Conservation (phyloP, 441 rosid genomes). For the Aquilaria agallochum region DNA sequence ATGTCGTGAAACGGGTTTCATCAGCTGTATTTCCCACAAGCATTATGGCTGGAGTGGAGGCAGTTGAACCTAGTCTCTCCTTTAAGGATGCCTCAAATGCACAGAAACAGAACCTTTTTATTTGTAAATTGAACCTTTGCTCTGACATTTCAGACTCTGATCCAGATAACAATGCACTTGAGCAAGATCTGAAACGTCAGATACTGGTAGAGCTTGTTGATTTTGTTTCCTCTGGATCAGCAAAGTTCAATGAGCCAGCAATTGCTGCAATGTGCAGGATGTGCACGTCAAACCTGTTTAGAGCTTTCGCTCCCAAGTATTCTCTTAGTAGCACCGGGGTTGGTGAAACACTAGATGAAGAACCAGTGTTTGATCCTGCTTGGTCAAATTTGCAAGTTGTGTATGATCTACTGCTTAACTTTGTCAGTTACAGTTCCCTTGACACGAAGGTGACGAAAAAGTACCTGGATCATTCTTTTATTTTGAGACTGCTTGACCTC, state of each 20-base stretch:
- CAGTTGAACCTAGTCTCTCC: slow-evolving; percentile 65
- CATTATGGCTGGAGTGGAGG: slow-evolving; percentile 63
- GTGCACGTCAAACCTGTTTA: slow-evolving; percentile 56
- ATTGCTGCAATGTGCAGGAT: slow-evolving; percentile 58
- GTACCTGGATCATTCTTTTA: slow-evolving; percentile 53
- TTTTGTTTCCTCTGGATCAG: slow-evolving; percentile 61
- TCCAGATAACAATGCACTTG: slow-evolving; percentile 38
- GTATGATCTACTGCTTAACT: slow-evolving; percentile 59
- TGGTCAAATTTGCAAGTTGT: slow-evolving; percentile 73
- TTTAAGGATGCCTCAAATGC: slow-evolving; percentile 67
- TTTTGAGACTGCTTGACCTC: slow-evolving; percentile 60
- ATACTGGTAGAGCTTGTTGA: slow-evolving; percentile 55
- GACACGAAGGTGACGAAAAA: slow-evolving; percentile 68
- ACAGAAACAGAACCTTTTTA: slow-evolving; percentile 65
- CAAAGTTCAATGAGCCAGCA: slow-evolving; percentile 58
- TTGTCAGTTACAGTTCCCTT: slow-evolving; percentile 41
- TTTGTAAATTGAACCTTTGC: slow-evolving; percentile 67
- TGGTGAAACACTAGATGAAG: slow-evolving; percentile 63
- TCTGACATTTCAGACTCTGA: slow-evolving; percentile 51
- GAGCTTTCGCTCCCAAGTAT: slow-evolving; percentile 66
- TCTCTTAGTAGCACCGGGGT: slow-evolving; percentile 36
- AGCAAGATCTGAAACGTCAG: slow-evolving; percentile 56
- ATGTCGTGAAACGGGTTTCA: slow-evolving; percentile 79
- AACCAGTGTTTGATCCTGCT: slow-evolving; percentile 72
- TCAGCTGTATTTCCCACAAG: slow-evolving; percentile 79